A percentile compares a stretch with the other conserved stretches of the same genome.
These are phyloP conservation scores for Sclerotinia nivalis DNA, from an alignment of 2,329 filamentous ascomycete genomes.

Conservation along the genomic window DNA sequence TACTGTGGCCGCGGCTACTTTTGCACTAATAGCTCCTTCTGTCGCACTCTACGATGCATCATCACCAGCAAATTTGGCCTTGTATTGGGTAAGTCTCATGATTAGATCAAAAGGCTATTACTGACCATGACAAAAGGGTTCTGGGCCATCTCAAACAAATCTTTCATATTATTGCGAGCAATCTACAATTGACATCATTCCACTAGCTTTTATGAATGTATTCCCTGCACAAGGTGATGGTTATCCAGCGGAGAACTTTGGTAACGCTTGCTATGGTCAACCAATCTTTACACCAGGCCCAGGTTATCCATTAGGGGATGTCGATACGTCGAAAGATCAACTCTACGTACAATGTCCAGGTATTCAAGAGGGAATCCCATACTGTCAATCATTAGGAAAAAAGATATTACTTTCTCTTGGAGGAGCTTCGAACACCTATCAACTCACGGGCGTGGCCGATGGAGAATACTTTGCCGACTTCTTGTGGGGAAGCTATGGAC, in stretches of 20 bases:
- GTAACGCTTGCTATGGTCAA: slow-evolving; percentile 45
- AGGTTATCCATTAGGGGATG: slow-evolving; percentile 34
- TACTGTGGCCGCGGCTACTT: slow-evolving; percentile 32
- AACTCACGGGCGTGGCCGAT: slow-evolving; percentile 43
- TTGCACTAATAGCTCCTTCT: slow-evolving; percentile 34
- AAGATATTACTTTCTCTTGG: slow-evolving; percentile 48
- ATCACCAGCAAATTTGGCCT: slow-evolving; percentile 45
- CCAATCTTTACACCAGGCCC: slow-evolving; percentile 40
- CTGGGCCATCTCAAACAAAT: slow-evolving; percentile 44
- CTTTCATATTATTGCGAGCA: slow-evolving; percentile 46
- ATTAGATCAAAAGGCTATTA: background rate
- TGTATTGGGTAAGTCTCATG: slow-evolving; percentile 46
- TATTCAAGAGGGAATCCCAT: slow-evolving; percentile 44
- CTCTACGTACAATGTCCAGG: slow-evolving; percentile 43
- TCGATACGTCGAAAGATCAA: slow-evolving; percentile 40
- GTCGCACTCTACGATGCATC: slow-evolving; percentile 39
- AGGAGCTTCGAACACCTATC: slow-evolving; percentile 39
- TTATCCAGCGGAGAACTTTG: slow-evolving; percentile 46
- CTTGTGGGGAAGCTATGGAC: slow-evolving; percentile 47
- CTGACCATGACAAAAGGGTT: slow-evolving; percentile 41
- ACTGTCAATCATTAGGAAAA: slow-evolving; percentile 45
- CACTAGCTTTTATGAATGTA: slow-evolving; percentile 47
- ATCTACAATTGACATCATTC: slow-evolving; percentile 46
- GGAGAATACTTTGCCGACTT: slow-evolving; percentile 44
- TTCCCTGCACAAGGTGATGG: slow-evolving; percentile 49